Base-by-base conservation (phyloP, 2,329 filamentous ascomycete species). In the Rhinocladiella similis region DNA sequence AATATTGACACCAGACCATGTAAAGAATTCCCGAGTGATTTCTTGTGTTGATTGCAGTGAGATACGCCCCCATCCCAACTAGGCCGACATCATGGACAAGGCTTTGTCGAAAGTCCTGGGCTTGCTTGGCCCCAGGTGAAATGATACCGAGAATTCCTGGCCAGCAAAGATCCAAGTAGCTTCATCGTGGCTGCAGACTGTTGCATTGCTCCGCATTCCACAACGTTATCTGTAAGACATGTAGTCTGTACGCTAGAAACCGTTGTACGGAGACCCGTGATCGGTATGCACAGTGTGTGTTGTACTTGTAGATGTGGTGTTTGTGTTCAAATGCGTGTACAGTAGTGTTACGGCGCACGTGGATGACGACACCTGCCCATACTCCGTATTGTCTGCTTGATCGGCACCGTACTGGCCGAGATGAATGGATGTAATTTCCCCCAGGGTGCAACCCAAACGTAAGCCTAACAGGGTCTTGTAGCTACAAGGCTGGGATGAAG, bases 371-470 rank as follows among this genome's bases (percentile, higher is more conserved):
- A 29, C 10, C 38, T 7, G 38, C 14, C 12, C 3, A 41, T 3
- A 13, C 4, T 12, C 5, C n/a, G 7, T 7, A 35, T 35, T 35
- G 29, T 6, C 14, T 35, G 29, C 14, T 35, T n/a, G 43, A 46
- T 46, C 43, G 20, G 7, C 43, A 29, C 25, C 13, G 9, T 29
- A 14, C 33, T 36, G 45, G 13, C 45, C 38, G 36, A 49, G 49
- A 19, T 25, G 36, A 43, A 13, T 27, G 38, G 42, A 57, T 49
- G 54, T 45, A 57, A 57, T 57, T 53, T 57, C 54, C 49, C 33
- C 53, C 19, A 51, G 39, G 48, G 18, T 29, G 29, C 42, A 38
- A 39, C 33, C 13, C 27, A 50, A 36, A 57, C 54, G 54, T 57
- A 57, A 57, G 43, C 18, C 25, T 16, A 48, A 16, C 42, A 47